Base-by-base conservation (phyloP, 768 basidiomycete species). In the Suillus occidentalis region DNA sequence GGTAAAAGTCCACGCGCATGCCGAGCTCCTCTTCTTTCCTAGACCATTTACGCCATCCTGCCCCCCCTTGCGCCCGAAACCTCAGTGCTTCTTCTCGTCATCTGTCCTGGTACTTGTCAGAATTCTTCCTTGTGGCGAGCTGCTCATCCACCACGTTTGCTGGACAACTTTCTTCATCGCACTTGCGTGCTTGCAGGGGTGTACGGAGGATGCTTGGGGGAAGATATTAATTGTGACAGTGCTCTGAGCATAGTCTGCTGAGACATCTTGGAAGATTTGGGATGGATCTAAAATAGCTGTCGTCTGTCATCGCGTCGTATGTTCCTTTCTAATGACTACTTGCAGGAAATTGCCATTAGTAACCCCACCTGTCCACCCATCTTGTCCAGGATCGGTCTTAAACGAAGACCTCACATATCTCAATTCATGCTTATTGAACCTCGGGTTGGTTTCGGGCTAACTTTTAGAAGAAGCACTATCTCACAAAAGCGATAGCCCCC, bases 261-360 rank as follows among this genome's bases (percentile, higher is more conserved):
- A 95, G 49, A 99, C 89, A 36, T 36, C 34, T 31, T 31, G 34
- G 34, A 36, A 36, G 34, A 73, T 99, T 97, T 82, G 97, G 92
- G 83, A 98, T 96, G 66, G 97, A 79, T 99, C 34, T 9, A 18
- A 20, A 98, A 78, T 96, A 97, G 81, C 98, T 99, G 85, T 99
- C 97, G 77, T 98, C 99, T 56, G 94, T 94, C 91, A 97, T 94
- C 72, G 97, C 95, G 76, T 99, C 97, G 81, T 99, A 99, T 13
- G 96, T 99, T 73, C 97, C 87, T 49, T 45, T 45, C 43, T 45
- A 20, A 20, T 45, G 7, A 40, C 40, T 45, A 99, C 94, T 84
- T 96, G 93, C 50, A 99, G 82, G 34, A 98, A 82, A 71, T 97
- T 97, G 63, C 87, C 87, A 66, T 88, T 92, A 43, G 88, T 7